These are phyloP conservation scores for Kodamaea derodonti DNA, from an alignment of 1,139 yeast species.

Conservation along the genomic window DNA sequence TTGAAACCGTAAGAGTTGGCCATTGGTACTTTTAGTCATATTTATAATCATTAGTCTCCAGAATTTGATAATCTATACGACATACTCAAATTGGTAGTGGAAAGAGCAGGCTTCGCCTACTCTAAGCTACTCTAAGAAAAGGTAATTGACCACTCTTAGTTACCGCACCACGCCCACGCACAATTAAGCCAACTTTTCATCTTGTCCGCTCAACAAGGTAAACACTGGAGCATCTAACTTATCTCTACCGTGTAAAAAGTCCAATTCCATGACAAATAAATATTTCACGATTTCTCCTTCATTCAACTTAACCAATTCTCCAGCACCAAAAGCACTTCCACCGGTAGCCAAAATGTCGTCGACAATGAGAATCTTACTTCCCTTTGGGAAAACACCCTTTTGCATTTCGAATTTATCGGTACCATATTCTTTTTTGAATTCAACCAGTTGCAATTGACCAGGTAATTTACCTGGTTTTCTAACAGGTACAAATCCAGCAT, in stretches of 20 bases:
- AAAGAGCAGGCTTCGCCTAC: too few species aligned
- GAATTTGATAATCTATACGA: too few species aligned
- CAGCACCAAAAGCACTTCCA: conserved; percentile 94
- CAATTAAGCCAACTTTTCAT: conserved; percentile 34
- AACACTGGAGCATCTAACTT: conserved; percentile 80
- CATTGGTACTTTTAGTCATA: too few species aligned
- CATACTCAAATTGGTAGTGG: too few species aligned
- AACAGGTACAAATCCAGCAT: conserved; percentile 90
- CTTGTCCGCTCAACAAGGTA: conserved; percentile 84
- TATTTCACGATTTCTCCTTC: conserved; percentile 68
- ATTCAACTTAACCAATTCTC: conserved; percentile 63
- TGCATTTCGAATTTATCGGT: conserved; percentile 87
- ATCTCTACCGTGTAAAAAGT: conserved; percentile 91
- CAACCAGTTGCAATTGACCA: conserved; percentile 71
- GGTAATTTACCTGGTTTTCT: conserved; percentile 96
- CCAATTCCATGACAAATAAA: conserved; percentile 87
- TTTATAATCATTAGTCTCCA: too few species aligned
- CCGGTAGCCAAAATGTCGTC: conserved; percentile 98
- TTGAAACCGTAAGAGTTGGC: too few species aligned
- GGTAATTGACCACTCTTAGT: too few species aligned
- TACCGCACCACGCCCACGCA: too few species aligned
- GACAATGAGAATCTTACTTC: conserved; percentile 77
- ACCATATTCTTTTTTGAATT: conserved; percentile 90
- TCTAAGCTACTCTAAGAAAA: too few species aligned
- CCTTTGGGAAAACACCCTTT: conserved; percentile 72